Evolutionary conservation across 108 stramenopile genomes (phyloP).

Genomic region (Pseudonitzschia pungens): DNA sequence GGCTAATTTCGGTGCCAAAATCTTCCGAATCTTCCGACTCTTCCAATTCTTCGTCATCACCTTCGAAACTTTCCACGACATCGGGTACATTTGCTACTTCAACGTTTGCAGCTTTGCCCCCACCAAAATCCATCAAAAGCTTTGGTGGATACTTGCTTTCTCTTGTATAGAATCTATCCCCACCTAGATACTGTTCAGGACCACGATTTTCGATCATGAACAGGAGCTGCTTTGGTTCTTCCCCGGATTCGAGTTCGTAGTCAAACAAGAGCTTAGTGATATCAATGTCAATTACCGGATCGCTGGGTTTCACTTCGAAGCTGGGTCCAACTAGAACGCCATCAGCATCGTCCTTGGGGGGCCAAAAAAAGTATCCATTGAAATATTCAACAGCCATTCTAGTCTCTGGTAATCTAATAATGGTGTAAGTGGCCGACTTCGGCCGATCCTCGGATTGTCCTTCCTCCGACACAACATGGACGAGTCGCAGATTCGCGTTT

Average conservation of each 20-base stretch:
- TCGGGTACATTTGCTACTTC: background rate
- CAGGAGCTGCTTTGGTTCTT: conserved; percentile 11
- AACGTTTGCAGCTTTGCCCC: background rate
- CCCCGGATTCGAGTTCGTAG: background rate
- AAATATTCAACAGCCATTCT: conserved; percentile 17
- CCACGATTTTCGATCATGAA: conserved; percentile 30
- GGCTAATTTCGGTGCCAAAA: background rate
- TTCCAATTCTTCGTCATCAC: background rate
- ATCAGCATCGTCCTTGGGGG: conserved; percentile 18
- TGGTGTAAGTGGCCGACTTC: conserved; percentile 17
- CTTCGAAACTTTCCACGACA: too few species aligned
- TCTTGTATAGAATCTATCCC: conserved; percentile 22
- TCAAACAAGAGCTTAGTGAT: conserved; percentile 25
- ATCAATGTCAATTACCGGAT: conserved; percentile 22
- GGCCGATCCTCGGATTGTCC: too few species aligned
- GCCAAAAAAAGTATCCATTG: conserved; percentile 14
- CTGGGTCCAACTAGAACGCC: conserved; percentile 21
- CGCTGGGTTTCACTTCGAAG: conserved; percentile 20
- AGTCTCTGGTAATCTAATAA: conserved; percentile 24
- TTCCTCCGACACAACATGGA: conserved; percentile 3
- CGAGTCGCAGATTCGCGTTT: conserved; percentile 16
- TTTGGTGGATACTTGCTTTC: conserved; percentile 12
- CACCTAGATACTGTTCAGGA: conserved; percentile 19
- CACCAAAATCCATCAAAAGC: conserved; percentile 16
- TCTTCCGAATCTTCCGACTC: background rate